Evolutionary conservation across 1,284 basidiomycete species (phyloP).

Genomic region (Xerocomus minutiporus): DNA sequence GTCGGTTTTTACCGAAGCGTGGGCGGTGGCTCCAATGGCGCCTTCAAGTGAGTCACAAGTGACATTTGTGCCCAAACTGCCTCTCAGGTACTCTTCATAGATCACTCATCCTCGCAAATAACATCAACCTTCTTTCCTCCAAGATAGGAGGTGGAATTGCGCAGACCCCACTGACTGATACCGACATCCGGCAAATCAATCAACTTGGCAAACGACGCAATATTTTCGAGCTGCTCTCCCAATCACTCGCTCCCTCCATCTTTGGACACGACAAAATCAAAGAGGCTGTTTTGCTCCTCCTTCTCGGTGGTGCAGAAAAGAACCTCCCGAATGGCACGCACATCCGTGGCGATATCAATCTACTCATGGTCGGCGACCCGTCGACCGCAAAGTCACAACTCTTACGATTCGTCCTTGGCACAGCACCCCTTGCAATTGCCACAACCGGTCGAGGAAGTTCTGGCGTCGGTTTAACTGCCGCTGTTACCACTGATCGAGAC

Average conservation of each 20-base stretch:
- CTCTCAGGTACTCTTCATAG: slow-evolving; percentile 39
- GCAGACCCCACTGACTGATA: slow-evolving; percentile 88
- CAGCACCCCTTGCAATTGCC: slow-evolving; percentile 95
- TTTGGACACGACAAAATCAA: slow-evolving; percentile 97
- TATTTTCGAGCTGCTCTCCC: slow-evolving; percentile 86
- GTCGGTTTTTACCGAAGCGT: slow-evolving; percentile 95
- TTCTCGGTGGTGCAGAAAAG: slow-evolving; percentile 97
- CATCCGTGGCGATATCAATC: slow-evolving; percentile 98
- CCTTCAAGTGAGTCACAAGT: slow-evolving; percentile 76
- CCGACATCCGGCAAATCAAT: slow-evolving; percentile 96
- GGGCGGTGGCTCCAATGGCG: slow-evolving; percentile 83
- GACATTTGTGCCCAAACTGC: slow-evolving; percentile 3
- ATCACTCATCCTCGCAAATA: slow-evolving; percentile 93
- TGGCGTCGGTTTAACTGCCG: slow-evolving; percentile 98
- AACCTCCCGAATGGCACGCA: slow-evolving; percentile 97
- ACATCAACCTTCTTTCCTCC: slow-evolving; percentile 93
- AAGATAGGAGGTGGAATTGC: slow-evolving; percentile 96
- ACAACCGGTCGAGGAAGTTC: slow-evolving; percentile 97
- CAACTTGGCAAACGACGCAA: slow-evolving; percentile 84
- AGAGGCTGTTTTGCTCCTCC: slow-evolving; percentile 84
- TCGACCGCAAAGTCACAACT: slow-evolving; percentile 97
- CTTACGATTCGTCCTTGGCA: slow-evolving; percentile 93
- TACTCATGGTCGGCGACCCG: slow-evolving; percentile 99
- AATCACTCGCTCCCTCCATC: slow-evolving; percentile 96
- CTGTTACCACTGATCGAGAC: slow-evolving; percentile 97